These are phyloP conservation scores for Mucor ambiguus DNA, from an alignment of 371 early-diverging fungal species.

Conservation along the genomic window DNA sequence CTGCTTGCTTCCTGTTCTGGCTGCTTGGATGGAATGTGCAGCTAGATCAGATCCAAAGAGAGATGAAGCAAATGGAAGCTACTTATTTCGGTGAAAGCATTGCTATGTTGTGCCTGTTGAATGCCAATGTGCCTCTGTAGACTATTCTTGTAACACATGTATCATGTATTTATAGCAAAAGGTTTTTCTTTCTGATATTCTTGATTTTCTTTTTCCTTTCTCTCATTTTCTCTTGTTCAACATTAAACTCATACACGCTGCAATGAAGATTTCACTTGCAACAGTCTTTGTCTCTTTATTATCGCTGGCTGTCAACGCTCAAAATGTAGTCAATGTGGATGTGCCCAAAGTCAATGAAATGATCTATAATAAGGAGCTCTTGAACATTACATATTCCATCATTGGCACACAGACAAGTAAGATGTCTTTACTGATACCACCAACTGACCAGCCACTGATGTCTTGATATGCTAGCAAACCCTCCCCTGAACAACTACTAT, in stretches of 20 bases:
- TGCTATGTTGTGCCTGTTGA: constrained; percentile 57
- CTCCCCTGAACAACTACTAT: constrained; percentile 11
- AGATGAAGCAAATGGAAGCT: constrained; percentile 58
- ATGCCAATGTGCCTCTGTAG: constrained; percentile 49
- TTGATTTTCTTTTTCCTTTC: constrained; percentile 5
- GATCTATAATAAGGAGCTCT: constrained; percentile 11
- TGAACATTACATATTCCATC: constrained; percentile 19
- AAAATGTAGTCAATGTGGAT: constrained; percentile 11
- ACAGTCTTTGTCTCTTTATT: not conserved
- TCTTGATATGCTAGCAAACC: constrained; percentile 11
- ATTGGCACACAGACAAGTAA: constrained; percentile 23
- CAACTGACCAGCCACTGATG: not conserved
- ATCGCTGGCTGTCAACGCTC: not conserved
- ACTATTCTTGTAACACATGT: constrained; percentile 11
- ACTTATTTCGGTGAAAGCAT: constrained; percentile 70
- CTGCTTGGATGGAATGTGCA: constrained; percentile 53
- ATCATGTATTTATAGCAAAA: constrained; percentile 8
- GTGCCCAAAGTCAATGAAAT: constrained; percentile 15
- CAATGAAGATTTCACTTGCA: not conserved
- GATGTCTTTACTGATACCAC: not conserved
- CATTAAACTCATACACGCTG: not conserved
- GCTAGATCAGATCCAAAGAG: constrained; percentile 35
- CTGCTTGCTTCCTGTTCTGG: constrained; percentile 62
- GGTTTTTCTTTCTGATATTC: not conserved
- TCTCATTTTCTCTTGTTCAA: not conserved